phyloP scores from a whole-genome alignment of 169 alveolate genomes.

The Amoebophrya sp. region DNA sequence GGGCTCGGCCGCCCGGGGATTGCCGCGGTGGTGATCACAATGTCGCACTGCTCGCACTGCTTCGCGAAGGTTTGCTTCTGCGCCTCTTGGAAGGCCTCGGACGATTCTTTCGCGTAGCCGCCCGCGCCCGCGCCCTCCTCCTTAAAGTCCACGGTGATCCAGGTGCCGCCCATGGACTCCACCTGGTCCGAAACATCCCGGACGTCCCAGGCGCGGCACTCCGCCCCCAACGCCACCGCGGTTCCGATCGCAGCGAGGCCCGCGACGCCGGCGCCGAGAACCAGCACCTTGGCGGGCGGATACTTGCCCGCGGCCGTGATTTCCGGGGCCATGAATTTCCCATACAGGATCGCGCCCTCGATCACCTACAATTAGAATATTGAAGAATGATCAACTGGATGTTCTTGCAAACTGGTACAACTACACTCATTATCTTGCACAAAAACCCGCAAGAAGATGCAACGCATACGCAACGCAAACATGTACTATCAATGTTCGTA shows the following conservation, averaged over 20 bases:
- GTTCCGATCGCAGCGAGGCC: slow-evolving; percentile 81
- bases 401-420: no score
- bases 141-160: slow-evolving; percentile 51
- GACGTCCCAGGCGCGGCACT: slow-evolving; percentile 72
- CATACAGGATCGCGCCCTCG: slow-evolving; percentile 71
- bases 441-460: no score
- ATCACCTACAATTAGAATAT: slow-evolving; percentile 42
- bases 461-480: no score
- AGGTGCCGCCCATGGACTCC: slow-evolving; percentile 65
- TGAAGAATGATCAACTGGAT: no score
- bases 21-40: slow-evolving; percentile 78
- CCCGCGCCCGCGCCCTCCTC: slow-evolving; percentile 62
- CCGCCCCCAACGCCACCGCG: slow-evolving; percentile 74
- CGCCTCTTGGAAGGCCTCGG: slow-evolving; percentile 58
- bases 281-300: slow-evolving; percentile 78
- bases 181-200: slow-evolving; percentile 65
- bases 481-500: no score
- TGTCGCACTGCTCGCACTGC: slow-evolving; percentile 70
- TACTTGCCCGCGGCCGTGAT: slow-evolving; percentile 84
- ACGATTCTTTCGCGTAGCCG: slow-evolving; percentile 70
- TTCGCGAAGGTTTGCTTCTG: slow-evolving; percentile 61
- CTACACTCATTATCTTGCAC: no score
- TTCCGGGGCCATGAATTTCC: slow-evolving; percentile 66
- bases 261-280: slow-evolving; percentile 91
- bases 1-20: slow-evolving; percentile 85